Conservation (phyloP, 371 early-diverging fungal genomes). For the Circinella minor region DNA sequence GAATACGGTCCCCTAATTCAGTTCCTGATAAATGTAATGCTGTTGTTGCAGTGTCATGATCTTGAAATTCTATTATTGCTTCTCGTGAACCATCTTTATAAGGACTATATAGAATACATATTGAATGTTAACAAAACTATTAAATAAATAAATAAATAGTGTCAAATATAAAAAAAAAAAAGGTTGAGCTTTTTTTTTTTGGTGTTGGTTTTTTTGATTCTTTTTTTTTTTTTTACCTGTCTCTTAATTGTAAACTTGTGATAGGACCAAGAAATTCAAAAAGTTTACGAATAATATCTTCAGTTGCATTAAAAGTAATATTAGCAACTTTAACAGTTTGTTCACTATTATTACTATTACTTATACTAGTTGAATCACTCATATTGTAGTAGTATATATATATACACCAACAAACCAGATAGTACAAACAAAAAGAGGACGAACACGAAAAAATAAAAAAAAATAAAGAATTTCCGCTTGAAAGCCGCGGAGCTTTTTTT, state of each 20-base stretch:
- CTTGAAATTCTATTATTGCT: slow-evolving; percentile 60
- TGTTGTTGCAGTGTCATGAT: slow-evolving; percentile 45
- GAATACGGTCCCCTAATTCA: slow-evolving; percentile 64
- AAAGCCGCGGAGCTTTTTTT: no score
- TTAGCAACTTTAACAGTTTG: slow-evolving; percentile 49
- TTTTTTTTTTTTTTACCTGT: slow-evolving; percentile 21
- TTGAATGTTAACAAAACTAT: slow-evolving; percentile 1
- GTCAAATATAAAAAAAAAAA: slow-evolving; percentile 2
- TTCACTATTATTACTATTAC: not conserved
- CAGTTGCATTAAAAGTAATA: slow-evolving; percentile 55
- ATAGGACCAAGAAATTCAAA: slow-evolving; percentile 58
- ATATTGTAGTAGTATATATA: not conserved
- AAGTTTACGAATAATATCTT: slow-evolving; percentile 50
- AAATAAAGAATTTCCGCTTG: no score
- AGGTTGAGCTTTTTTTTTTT: not conserved
- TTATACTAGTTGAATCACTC: not conserved
- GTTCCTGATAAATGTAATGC: slow-evolving; percentile 72
- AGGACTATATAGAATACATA: slow-evolving; percentile 27
- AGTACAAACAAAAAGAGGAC: no score
- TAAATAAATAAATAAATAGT: not conserved
- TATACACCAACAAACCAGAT: no score
- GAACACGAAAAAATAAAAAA: no score
- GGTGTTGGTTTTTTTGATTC: no score
- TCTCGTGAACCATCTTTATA: slow-evolving; percentile 58
- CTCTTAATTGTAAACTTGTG: slow-evolving; percentile 44